Conservation (phyloP, 2,329 filamentous ascomycete species). For the Aspergillus costaricaensis region DNA sequence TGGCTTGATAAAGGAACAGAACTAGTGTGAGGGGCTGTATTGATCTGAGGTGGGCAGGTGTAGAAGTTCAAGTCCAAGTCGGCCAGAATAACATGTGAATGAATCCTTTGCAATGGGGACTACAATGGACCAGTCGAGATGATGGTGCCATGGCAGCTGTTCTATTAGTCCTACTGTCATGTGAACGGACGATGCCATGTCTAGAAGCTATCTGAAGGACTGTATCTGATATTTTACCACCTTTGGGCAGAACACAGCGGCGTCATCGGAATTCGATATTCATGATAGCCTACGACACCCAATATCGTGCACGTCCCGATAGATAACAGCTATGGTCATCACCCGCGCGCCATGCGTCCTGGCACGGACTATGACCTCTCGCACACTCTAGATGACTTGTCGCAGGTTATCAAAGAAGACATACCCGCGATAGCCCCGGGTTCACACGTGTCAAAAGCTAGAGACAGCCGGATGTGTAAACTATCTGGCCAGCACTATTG, state of each 20-base stretch:
- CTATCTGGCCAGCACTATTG: neutral
- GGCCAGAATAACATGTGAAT: neutral
- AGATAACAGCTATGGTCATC: neutral
- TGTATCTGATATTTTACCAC: neutral
- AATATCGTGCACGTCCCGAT: neutral
- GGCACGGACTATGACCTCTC: neutral
- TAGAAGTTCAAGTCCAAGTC: neutral
- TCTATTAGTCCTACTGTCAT: neutral
- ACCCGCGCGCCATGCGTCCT: neutral
- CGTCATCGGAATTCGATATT: neutral
- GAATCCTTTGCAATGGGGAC: neutral
- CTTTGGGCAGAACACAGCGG: neutral
- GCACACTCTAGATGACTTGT: neutral
- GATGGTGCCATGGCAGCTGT: neutral
- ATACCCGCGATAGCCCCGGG: neutral
- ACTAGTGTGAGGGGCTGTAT: too few relatives aligned
- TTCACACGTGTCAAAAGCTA: constrained; percentile 6
- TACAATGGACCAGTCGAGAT: neutral
- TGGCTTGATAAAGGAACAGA: too few relatives aligned
- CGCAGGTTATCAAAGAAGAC: neutral
- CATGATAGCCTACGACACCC: neutral
- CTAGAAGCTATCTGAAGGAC: neutral
- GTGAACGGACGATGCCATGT: neutral
- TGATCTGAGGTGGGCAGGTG: neutral
- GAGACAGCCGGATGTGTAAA: neutral